A percentile compares a stretch with the other conserved stretches of the same genome.
These are phyloP conservation scores for Alternaria ventricosa DNA, from an alignment of 2,329 filamentous ascomycete species.

Conservation along the genomic window DNA sequence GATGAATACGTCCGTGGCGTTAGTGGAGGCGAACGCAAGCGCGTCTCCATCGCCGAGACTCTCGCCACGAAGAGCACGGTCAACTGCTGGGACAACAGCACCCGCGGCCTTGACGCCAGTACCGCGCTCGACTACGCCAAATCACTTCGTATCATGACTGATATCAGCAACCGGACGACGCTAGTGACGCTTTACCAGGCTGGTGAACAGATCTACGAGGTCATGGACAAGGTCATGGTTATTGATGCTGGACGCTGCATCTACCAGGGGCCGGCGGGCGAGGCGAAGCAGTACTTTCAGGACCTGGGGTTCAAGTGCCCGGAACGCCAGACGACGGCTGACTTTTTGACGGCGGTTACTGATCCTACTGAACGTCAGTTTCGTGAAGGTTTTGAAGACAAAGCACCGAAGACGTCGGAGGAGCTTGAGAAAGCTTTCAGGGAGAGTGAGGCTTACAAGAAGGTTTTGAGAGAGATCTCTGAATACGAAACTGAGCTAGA, in stretches of 20 bases:
- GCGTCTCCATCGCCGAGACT: constrained; percentile 76
- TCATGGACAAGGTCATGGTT: constrained; percentile 82
- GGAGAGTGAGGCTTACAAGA: constrained; percentile 66
- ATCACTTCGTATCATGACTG: constrained; percentile 80
- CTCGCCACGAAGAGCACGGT: constrained; percentile 71
- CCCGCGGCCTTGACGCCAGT: constrained; percentile 78
- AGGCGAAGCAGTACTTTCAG: constrained; percentile 70
- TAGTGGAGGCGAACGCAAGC: constrained; percentile 80
- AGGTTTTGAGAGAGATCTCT: constrained; percentile 66
- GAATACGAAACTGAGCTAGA: constrained; percentile 65
- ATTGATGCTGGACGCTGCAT: constrained; percentile 76
- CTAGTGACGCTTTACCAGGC: constrained; percentile 76
- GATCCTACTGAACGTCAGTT: constrained; percentile 75
- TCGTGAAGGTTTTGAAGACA: constrained; percentile 62
- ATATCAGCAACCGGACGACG: constrained; percentile 74
- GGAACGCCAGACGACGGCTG: constrained; percentile 72
- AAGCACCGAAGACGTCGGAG: constrained; percentile 71
- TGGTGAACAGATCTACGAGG: constrained; percentile 71
- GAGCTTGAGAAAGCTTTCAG: constrained; percentile 74
- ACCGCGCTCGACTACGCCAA: constrained; percentile 80
- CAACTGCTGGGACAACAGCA: constrained; percentile 81
- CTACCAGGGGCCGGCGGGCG: constrained; percentile 67
- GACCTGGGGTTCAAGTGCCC: constrained; percentile 68
- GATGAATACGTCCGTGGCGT: constrained; percentile 75
- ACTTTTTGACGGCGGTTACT: constrained; percentile 78